Conservation (phyloP, 371 early-diverging fungal genomes). For the Quaeritorhiza haematococci region DNA sequence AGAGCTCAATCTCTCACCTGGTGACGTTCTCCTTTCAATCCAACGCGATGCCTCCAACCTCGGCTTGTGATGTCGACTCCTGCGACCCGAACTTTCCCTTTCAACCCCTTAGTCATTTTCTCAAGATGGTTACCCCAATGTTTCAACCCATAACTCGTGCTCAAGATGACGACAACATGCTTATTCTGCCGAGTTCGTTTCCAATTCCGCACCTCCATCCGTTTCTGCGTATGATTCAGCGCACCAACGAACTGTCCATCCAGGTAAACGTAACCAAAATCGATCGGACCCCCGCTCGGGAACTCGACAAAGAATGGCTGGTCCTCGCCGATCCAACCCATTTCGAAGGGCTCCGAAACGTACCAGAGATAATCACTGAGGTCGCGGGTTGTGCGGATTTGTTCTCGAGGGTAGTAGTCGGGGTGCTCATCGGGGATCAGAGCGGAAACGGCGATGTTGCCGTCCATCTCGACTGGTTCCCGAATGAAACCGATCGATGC, state of each 20-base stretch:
- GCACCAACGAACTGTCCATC: not conserved
- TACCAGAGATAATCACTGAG: conserved; percentile 53
- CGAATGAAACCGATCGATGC: too few species aligned
- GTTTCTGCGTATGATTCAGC: not conserved
- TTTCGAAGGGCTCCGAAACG: too few species aligned
- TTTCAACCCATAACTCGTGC: conserved; percentile 33
- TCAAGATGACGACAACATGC: conserved; percentile 23
- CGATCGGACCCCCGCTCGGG: not conserved
- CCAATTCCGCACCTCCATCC: not conserved
- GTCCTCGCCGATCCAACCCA: too few species aligned
- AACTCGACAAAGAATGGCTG: not conserved
- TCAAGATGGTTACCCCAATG: conserved; percentile 34
- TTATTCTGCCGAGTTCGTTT: not conserved
- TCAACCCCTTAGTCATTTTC: conserved; percentile 33
- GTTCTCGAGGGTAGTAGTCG: conserved; percentile 22
- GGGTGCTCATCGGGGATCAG: conserved; percentile 2
- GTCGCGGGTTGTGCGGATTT: conserved; percentile 39
- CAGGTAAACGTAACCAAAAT: conserved; percentile 4
- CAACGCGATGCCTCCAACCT: conserved; percentile 33
- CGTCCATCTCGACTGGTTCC: too few species aligned
- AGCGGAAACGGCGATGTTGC: not conserved
- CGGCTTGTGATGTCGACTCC: conserved; percentile 31
- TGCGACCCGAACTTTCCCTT: conserved; percentile 30
- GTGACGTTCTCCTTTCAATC: conserved; percentile 32
- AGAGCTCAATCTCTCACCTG: too few species aligned